phyloP scores from a whole-genome alignment of 108 stramenopile species.

The Mediolabrus comicus region DNA sequence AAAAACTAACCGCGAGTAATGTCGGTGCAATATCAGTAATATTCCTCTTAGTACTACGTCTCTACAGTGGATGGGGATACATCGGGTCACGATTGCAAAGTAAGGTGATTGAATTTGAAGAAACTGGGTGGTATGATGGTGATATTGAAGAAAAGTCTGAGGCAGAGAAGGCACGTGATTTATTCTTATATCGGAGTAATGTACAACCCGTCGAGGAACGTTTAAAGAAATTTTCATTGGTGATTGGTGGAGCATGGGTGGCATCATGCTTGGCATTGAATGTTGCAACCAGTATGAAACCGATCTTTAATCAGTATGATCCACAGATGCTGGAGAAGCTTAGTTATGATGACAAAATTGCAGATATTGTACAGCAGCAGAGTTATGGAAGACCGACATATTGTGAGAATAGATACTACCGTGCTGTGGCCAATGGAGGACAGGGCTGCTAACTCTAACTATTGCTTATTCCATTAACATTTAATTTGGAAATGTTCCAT shows the following conservation, averaged over 20 bases:
- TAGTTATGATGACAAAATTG: slow-evolving; percentile 67
- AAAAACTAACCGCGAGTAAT: slow-evolving; percentile 76
- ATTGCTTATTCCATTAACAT: too few species aligned
- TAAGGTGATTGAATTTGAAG: slow-evolving; percentile 85
- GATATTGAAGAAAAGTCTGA: slow-evolving; percentile 76
- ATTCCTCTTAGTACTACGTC: slow-evolving; percentile 59
- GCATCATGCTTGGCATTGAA: slow-evolving; percentile 71
- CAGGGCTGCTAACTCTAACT: too few species aligned
- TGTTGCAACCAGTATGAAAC: slow-evolving; percentile 54
- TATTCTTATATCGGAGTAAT: slow-evolving; percentile 70
- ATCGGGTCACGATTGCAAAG: slow-evolving; percentile 74
- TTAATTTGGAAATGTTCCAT: too few species aligned
- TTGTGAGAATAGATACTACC: slow-evolving; percentile 85
- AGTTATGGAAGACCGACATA: slow-evolving; percentile 78
- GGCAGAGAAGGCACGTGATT: slow-evolving; percentile 69
- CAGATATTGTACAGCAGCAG: slow-evolving; percentile 61
- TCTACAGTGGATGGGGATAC: slow-evolving; percentile 85
- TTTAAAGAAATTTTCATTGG: slow-evolving; percentile 55
- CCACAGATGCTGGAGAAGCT: slow-evolving; percentile 74
- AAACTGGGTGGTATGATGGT: slow-evolving; percentile 88
- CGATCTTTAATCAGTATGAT: slow-evolving; percentile 83
- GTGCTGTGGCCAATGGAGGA: slow-evolving; percentile 83
- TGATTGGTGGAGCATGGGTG: slow-evolving; percentile 57
- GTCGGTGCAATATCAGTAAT: slow-evolving; percentile 67
- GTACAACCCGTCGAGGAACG: slow-evolving; percentile 79